Percentiles rank a stretch among this genome's conserved stretches.
These are phyloP conservation scores for Colletotrichum spaethianum DNA, from an alignment of 2,329 filamentous ascomycete genomes.

Conservation along the genomic window DNA sequence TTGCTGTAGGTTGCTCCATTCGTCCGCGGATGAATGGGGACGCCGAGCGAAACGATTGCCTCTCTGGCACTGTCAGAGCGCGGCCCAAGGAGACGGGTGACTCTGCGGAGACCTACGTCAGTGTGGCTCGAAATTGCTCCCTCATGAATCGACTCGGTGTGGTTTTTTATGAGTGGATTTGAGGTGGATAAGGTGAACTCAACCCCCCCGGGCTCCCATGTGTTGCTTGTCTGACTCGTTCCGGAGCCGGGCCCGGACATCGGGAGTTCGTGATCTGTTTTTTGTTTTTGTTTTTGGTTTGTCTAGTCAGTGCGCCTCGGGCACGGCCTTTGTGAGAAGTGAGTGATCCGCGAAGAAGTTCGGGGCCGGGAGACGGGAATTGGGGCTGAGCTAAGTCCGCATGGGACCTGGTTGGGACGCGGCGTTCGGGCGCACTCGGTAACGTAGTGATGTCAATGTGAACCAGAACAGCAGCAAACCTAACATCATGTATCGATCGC, in stretches of 20 bases:
- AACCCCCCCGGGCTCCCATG: constrained; percentile 5
- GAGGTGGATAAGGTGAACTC: constrained; percentile 13
- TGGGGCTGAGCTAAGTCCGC: background rate
- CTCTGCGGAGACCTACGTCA: constrained; percentile 36
- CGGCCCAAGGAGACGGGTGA: constrained; percentile 32
- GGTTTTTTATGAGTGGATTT: background rate
- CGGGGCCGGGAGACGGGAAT: background rate
- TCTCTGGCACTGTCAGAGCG: constrained; percentile 22
- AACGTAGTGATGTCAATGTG: background rate
- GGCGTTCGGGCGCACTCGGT: background rate
- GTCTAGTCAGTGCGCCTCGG: constrained; percentile 15
- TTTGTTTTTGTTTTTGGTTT: background rate
- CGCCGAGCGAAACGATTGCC: constrained; percentile 2
- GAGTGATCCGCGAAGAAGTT: constrained; percentile 15
- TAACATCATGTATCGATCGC: background rate
- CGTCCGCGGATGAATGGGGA: constrained; percentile 4
- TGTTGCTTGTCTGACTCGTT: constrained; percentile 3
- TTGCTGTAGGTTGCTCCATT: background rate
- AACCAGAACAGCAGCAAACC: background rate
- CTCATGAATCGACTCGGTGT: constrained; percentile 11
- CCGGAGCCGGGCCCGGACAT: constrained; percentile 20
- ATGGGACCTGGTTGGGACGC: background rate
- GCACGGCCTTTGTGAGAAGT: constrained; percentile 22
- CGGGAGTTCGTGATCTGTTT: constrained; percentile 9
- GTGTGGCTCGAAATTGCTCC: constrained; percentile 22